Base-by-base conservation (phyloP, 495 filamentous ascomycete genomes). In the Cudoniella acicularis region DNA sequence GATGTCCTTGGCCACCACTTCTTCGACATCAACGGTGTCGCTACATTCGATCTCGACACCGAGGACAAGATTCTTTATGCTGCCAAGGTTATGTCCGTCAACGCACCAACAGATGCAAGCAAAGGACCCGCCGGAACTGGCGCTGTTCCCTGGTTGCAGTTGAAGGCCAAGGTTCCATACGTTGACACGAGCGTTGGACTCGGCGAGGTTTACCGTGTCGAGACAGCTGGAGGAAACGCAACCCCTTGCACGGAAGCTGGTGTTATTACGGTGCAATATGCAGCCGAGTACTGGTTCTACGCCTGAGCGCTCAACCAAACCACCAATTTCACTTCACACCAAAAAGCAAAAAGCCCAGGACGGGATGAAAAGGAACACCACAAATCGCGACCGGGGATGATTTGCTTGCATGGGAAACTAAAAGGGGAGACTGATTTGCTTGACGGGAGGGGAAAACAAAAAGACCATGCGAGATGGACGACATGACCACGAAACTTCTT, bases 221-320 rank as follows among this genome's bases (percentile, higher is more conserved):
- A 81, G 54, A 91, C 87, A 0, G 82, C 82, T 11, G 84, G 84
- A n/a, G 88, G 88, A 18, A 66, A 63, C 25, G 52, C 81, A 8
- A 52, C 72, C n/a, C 84, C 77, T 11, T 79, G 76, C 56, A 61
- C 70, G 1, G 67, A 61, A 0, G 74, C 73, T 0, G 63, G 59
- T 10, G 66, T 70, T 1, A 66, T 78, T 25, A 78, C 70, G 57
- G 77, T 89, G 3, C 77, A 82, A 10, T 92, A 91, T 70, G 73
- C 86, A 0, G 81, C 88, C 0, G 80, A 83, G 67, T 92, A 92
- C 69, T 90, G 83, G 84, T 83, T 90, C 56, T 90, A 83, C 64
- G 74, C 72, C 13, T 66, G 22, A 60, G 40, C 48, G 48, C 10
- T 8, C 45, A 48, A 10, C 8, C 45, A 22, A n/a, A 20, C 21